phyloP scores from a whole-genome alignment of 306 rosid species.

The Prunus salicina region DNA sequence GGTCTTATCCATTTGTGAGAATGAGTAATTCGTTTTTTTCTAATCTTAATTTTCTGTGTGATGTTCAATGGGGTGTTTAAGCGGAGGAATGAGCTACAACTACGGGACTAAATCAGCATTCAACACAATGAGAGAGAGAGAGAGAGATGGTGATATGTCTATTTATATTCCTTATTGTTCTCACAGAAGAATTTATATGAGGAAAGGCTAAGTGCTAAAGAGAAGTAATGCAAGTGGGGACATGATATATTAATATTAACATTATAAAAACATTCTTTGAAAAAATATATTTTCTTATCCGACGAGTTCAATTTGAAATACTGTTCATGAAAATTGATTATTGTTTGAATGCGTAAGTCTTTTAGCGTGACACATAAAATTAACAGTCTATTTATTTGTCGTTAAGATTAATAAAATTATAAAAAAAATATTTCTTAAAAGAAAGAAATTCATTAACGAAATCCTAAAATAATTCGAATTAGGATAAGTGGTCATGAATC shows the following conservation, averaged over 20 bases:
- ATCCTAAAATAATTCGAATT: conserved; percentile 3
- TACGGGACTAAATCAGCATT: conserved; percentile 64
- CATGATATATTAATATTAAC: background rate
- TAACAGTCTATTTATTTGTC: too few species aligned
- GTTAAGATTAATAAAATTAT: conserved; percentile 4
- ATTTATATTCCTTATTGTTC: conserved; percentile 42
- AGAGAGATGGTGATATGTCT: conserved; percentile 33
- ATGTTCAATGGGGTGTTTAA: conserved; percentile 43
- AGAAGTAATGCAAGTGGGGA: conserved; percentile 29
- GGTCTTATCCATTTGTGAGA: conserved; percentile 49
- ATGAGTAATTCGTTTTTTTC: conserved; percentile 23
- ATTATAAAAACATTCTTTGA: background rate
- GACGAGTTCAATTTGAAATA: background rate
- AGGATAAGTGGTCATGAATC: conserved; percentile 15
- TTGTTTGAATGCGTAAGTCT: background rate
- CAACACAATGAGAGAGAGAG: conserved; percentile 17
- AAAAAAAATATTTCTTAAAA: background rate
- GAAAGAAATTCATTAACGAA: conserved; percentile 6
- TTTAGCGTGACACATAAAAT: too few species aligned
- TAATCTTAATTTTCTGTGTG: conserved; percentile 16
- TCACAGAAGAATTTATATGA: conserved; percentile 30
- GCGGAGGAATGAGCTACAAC: conserved; percentile 63
- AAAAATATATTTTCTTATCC: background rate
- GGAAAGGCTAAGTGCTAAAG: conserved; percentile 36
- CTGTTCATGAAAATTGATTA: background rate